Base-by-base conservation (phyloP, 2,329 filamentous ascomycete species). In the Trichoderma sp. region DNA sequence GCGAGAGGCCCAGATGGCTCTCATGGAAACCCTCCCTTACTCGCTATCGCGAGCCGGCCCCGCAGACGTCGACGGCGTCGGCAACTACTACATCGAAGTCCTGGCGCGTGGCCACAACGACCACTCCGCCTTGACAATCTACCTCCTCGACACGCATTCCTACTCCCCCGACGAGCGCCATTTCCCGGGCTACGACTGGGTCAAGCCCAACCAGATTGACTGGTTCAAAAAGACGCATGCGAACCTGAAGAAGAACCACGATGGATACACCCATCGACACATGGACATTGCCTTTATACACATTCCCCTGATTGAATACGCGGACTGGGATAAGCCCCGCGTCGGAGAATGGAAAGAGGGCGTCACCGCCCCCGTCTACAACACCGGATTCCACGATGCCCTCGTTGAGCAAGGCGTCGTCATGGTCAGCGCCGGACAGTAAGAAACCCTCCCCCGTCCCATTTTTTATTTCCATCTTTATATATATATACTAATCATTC, bases 231-330 rank as follows among this genome's bases (percentile, higher is more conserved):
- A 88, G 71, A 97, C 92, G 1, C 90, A 92, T 0, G 84, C 90
- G 68, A 82, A 88, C 14, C 81, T 97, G 58, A 93, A 93, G 80
- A 89, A 90, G 75, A 88, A 88, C 70, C 94, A 97, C 77, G 86
- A 87, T 71, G 89, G 93, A 74, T 99, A 97, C 79, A 93, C 91
- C 0, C 92, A 96, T 76, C 91, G 94, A 63, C 96, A 98, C 78
- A 92, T 99, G 87, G 92, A 99, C 77, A 88, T 98, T 79, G 93
- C 96, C 0, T 99, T 99, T 77, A 96, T 99, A 71, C 96, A 99
- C 78, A 99, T 99, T 68, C 96, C 96, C 0, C 83, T 99, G 3
- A 94, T 96, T 0, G 96, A 99, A 78, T 97, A 97, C 76, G 84
- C 86, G 49, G 86, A 90, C 60, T 77, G 81, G 1, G 83, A 86